Percentiles rank a stretch among this genome's conserved stretches.
Evolutionary conservation across 2,329 filamentous ascomycete species (phyloP).

Genomic region (Trichoderma aggressivum): DNA sequence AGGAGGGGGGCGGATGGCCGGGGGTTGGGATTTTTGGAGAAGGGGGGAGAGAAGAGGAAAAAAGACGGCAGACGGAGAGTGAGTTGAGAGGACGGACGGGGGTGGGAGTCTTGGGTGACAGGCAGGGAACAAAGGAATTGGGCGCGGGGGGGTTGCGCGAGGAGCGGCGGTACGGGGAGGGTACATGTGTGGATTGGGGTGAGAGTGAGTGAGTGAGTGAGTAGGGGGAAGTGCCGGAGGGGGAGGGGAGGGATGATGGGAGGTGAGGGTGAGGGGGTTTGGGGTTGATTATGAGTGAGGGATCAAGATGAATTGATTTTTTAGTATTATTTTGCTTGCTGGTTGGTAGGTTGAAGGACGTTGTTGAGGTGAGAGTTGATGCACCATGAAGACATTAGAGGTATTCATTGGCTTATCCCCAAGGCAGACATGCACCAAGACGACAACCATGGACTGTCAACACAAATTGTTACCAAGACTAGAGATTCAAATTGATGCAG

Average conservation of each 20-base stretch:
- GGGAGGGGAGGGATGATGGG: not conserved
- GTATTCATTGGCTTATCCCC: not conserved
- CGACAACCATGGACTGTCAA: not conserved
- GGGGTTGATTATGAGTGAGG: not conserved
- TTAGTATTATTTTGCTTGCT: not conserved
- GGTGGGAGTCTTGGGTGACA: not conserved
- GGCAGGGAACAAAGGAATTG: not conserved
- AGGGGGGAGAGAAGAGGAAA: not conserved
- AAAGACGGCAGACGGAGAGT: not conserved
- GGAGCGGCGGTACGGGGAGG: not conserved
- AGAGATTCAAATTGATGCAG: not conserved
- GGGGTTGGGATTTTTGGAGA: not conserved
- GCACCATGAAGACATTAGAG: not conserved
- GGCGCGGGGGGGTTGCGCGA: not conserved
- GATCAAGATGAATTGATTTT: not conserved
- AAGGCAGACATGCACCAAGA: not conserved
- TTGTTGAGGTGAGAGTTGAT: not conserved
- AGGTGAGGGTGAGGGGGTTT: not conserved
- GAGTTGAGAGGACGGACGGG: not conserved
- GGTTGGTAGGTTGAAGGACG: not conserved
- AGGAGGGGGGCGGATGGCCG: conserved; percentile 9
- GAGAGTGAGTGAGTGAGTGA: not conserved
- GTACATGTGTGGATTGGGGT: not conserved
- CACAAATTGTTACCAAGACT: not conserved
- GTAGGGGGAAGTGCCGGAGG: not conserved